Evolutionary conservation across 2,329 filamentous ascomycete genomes (phyloP).

Genomic region (Cordyceps javanica): DNA sequence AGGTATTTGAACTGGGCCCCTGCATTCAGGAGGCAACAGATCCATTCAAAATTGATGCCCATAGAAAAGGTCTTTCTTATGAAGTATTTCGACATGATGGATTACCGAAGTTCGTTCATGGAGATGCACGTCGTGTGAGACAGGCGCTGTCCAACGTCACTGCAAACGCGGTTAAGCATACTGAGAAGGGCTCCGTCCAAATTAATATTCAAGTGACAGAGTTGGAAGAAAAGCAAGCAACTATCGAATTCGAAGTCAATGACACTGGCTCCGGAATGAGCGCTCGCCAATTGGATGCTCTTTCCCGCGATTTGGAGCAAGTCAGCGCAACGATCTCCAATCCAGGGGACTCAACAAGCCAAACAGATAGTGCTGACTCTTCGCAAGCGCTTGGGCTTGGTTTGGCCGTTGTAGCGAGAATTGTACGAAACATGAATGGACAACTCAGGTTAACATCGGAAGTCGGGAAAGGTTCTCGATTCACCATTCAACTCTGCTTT

Average conservation of each 20-base stretch:
- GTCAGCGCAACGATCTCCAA: constrained; percentile 40
- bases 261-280: constrained; percentile 74
- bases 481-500: constrained; percentile 75
- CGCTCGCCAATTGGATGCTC: constrained; percentile 49
- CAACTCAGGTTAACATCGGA: constrained; percentile 81
- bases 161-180: constrained; percentile 80
- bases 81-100: constrained; percentile 61
- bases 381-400: constrained; percentile 65
- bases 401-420: constrained; percentile 80
- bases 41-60: constrained; percentile 66
- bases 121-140: constrained; percentile 73
- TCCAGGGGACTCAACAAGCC: neutral
- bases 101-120: constrained; percentile 64
- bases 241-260: constrained; percentile 67
- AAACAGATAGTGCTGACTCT: constrained; percentile 24
- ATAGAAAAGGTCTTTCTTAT: constrained; percentile 68
- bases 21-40: constrained; percentile 75
- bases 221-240: constrained; percentile 45
- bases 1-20: constrained; percentile 64
- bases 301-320: constrained; percentile 55
- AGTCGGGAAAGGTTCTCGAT: constrained; percentile 73
- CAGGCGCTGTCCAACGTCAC: constrained; percentile 79
- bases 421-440: constrained; percentile 84
- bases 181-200: constrained; percentile 57
- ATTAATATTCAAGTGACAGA: constrained; percentile 63